A percentile compares a stretch with the other conserved stretches of the same genome.
phyloP scores from a whole-genome alignment of 1,139 yeast genomes.

The Yamadazyma aaseri region DNA sequence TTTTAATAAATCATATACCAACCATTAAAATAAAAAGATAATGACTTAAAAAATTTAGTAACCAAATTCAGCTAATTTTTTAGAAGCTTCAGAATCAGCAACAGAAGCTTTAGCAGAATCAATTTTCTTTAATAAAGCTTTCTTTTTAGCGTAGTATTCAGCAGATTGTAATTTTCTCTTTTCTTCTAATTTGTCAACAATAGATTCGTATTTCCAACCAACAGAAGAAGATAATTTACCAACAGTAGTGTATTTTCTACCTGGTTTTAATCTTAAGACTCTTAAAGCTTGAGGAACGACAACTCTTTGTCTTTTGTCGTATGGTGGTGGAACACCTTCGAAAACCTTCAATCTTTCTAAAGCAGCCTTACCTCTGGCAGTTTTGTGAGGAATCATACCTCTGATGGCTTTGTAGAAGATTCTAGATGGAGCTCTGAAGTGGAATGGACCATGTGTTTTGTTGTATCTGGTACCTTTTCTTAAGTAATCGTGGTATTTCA shows the following conservation, averaged over 20 bases:
- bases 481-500: conserved; percentile 99
- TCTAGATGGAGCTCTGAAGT: conserved; percentile 99
- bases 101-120: conserved; percentile 80
- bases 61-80: conserved; percentile 78
- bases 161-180: conserved; percentile 99
- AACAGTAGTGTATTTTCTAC: conserved; percentile 99
- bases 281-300: conserved; percentile 99
- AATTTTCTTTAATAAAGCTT: conserved; percentile 90
- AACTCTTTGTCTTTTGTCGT: conserved; percentile 99
- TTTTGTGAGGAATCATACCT: conserved; percentile 99
- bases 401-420: conserved; percentile 99
- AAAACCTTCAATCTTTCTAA: conserved; percentile 98
- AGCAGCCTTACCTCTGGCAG: conserved; percentile 99
- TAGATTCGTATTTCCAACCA: conserved; percentile 99
- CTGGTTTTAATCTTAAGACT: conserved; percentile 98
- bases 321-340: conserved; percentile 99
- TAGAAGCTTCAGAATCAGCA: conserved; percentile 71
- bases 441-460: conserved; percentile 99
- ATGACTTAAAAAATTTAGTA: conserved; percentile 45
- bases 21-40: conserved; percentile 10
- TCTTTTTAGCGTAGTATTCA: conserved; percentile 98
- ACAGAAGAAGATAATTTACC: conserved; percentile 95
- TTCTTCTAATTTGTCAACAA: conserved; percentile 97
- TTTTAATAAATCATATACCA: conserved; percentile 12
- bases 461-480: conserved; percentile 99